Evolutionary conservation across 2,329 filamentous ascomycete genomes (phyloP).

Genomic region (Stromatinia cepivora): DNA sequence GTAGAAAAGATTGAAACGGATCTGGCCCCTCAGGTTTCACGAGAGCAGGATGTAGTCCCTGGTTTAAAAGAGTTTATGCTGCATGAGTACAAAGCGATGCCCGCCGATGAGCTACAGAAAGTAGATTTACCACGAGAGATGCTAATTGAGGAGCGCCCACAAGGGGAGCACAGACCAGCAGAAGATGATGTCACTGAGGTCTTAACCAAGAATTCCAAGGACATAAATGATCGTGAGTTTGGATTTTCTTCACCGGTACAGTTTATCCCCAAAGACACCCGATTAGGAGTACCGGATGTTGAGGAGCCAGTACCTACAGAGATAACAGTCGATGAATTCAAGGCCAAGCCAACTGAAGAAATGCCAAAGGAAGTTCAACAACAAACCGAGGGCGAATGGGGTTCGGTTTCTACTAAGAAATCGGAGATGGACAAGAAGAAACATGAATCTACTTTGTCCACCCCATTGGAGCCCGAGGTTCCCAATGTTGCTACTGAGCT

Average conservation of each 20-base stretch:
- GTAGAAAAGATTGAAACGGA: not conserved
- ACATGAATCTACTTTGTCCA: constrained; percentile 27
- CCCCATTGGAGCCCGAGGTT: constrained; percentile 25
- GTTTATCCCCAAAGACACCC: constrained; percentile 16
- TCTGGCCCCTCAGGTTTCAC: not conserved
- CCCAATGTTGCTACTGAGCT: constrained; percentile 22
- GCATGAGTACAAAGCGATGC: not conserved
- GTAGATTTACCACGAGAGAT: not conserved
- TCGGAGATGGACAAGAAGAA: constrained; percentile 30
- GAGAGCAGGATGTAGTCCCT: not conserved
- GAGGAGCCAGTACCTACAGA: constrained; percentile 20
- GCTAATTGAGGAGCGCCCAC: constrained; percentile 16
- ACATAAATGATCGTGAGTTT: constrained; percentile 32
- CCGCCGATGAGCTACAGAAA: constrained; percentile 8
- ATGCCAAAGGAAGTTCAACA: constrained; percentile 22
- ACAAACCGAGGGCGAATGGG: constrained; percentile 26
- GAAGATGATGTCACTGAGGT: constrained; percentile 28
- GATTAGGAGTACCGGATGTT: constrained; percentile 19
- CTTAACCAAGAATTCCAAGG: constrained; percentile 29
- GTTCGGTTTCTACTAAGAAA: constrained; percentile 27
- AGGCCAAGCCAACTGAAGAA: constrained; percentile 17
- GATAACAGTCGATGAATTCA: constrained; percentile 18
- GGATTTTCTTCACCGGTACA: constrained; percentile 29
- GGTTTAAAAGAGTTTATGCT: not conserved
- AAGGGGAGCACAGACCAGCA: constrained; percentile 20